Base-by-base conservation (phyloP, 2,329 filamentous ascomycete genomes). In the Domatiomyces globalis region DNA sequence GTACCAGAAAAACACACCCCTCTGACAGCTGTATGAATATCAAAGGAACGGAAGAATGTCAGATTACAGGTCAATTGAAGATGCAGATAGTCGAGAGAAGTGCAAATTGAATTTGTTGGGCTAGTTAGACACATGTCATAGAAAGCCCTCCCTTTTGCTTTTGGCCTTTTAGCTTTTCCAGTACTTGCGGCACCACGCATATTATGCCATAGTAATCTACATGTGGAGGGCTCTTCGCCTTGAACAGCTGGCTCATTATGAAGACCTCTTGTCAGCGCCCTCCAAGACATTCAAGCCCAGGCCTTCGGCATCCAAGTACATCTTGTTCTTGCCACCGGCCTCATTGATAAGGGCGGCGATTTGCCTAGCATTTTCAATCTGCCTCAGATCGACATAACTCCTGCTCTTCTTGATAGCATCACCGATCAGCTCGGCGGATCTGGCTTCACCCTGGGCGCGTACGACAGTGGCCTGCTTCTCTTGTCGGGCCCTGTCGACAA, bases 401-500 rank as follows among this genome's bases (percentile, higher is more conserved):
- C 89, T 85, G 75, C 79, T 94, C 84, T 96, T 98, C 86, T 96
- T 98, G 81, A 98, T 94, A 56, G 92, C 92, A 49, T 98, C 92
- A 71, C 92, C 92, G 64, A 98, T 95, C 58, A 98, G 83, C 73
- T 98, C 89, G 46, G 92, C 92, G 42, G 92, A 96, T 60, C 92
- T 86, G 48, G 92, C 92, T 74, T 98, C 92, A 87, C 92, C 92
- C 81, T 96, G 92, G 3, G 92, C 92, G 72, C 88, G 87, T 66
- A 98, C 92, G 51, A 98, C 88, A 75, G 89, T 95, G 63, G 92
- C 92, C 73, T 98, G 92, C 78, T 98, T 98, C 79, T 98, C 92
- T 73, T 98, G 92, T 61, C 92, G 84, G 50, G 92, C 92, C 75
- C 96, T 95, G 81, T 98, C 92, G 60, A 98, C 92, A 49, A 98